Percentiles rank a stretch among this genome's conserved stretches.
These are phyloP conservation scores for Solanum etuberosum DNA, from an alignment of 257 asterid genomes.

Conservation along the genomic window DNA sequence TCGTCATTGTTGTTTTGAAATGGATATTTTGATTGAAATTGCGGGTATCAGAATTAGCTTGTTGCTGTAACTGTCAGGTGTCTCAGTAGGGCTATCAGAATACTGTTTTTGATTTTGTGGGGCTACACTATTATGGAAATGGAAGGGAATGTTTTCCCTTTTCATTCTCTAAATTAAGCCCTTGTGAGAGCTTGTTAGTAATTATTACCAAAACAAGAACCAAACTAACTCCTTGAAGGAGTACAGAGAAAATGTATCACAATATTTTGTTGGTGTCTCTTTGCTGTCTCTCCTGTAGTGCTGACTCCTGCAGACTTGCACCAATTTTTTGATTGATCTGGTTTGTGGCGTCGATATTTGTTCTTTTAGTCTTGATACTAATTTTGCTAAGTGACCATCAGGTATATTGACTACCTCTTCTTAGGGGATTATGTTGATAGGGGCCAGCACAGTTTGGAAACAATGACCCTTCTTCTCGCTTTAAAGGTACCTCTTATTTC, in stretches of 20 bases:
- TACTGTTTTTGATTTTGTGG: not conserved
- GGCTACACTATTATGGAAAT: not conserved
- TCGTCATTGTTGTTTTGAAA: not conserved
- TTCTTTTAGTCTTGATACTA: slow-evolving; percentile 10
- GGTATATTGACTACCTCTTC: slow-evolving; percentile 95
- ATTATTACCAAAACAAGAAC: not conserved
- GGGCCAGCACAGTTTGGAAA: slow-evolving; percentile 98
- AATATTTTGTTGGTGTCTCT: not conserved
- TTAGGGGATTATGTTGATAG: slow-evolving; percentile 99
- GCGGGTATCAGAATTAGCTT: not conserved
- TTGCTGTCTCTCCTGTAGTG: not conserved
- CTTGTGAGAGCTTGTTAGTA: not conserved
- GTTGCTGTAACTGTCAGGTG: not conserved
- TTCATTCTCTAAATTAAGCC: not conserved
- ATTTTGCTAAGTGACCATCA: slow-evolving; percentile 26
- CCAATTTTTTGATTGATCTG: not conserved
- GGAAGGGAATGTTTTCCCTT: not conserved
- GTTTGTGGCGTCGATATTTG: not conserved
- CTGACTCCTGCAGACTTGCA: not conserved
- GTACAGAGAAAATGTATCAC: not conserved
- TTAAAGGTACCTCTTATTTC: slow-evolving; percentile 48
- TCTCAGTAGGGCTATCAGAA: not conserved
- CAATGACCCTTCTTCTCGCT: slow-evolving; percentile 88
- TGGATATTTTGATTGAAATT: not conserved
- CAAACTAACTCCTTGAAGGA: not conserved